A percentile compares a stretch with the other conserved stretches of the same genome.
phyloP scores from a whole-genome alignment of 805 yeast species.

The Pichia scutulata region DNA sequence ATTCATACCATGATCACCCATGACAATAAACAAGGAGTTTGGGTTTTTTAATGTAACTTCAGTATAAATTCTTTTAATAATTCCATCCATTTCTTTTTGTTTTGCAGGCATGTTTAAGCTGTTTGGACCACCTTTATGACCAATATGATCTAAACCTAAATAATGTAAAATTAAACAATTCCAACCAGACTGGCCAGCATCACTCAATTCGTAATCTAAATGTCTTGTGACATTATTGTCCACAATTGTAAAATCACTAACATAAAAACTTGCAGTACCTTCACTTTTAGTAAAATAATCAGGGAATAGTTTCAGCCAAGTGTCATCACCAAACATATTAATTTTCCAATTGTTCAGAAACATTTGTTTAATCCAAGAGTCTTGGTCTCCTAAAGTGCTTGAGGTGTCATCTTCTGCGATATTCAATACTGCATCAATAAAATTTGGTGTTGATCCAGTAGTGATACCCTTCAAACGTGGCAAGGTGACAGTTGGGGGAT shows the following conservation, averaged over 20 bases:
- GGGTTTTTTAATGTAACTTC: constrained; percentile 23
- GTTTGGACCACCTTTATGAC: constrained; percentile 91
- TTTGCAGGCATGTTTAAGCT: constrained; percentile 76
- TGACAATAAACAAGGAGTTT: constrained; percentile 57
- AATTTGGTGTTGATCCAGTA: constrained; percentile 91
- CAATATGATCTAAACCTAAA: constrained; percentile 92
- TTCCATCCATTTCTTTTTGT: constrained; percentile 77
- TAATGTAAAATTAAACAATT: constrained; percentile 85
- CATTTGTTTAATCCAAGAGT: constrained; percentile 82
- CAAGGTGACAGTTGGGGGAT: constrained; percentile 94
- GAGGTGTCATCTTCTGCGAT: constrained; percentile 83
- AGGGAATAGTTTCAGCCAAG: constrained; percentile 92
- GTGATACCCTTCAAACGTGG: constrained; percentile 92
- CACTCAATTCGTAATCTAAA: constrained; percentile 48
- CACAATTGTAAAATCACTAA: constrained; percentile 90
- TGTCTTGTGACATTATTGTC: constrained; percentile 92
- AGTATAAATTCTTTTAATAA: constrained; percentile 46
- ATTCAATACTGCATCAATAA: constrained; percentile 87
- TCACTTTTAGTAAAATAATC: constrained; percentile 55
- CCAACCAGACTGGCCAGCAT: constrained; percentile 44
- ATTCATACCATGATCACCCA: constrained; percentile 97
- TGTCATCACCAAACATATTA: constrained; percentile 94
- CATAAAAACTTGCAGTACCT: constrained; percentile 92
- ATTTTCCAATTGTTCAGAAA: constrained; percentile 34
- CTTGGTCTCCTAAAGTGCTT: constrained; percentile 62